These are phyloP conservation scores for Omphalotus olearius DNA, from an alignment of 1,284 basidiomycete genomes.

Conservation along the genomic window DNA sequence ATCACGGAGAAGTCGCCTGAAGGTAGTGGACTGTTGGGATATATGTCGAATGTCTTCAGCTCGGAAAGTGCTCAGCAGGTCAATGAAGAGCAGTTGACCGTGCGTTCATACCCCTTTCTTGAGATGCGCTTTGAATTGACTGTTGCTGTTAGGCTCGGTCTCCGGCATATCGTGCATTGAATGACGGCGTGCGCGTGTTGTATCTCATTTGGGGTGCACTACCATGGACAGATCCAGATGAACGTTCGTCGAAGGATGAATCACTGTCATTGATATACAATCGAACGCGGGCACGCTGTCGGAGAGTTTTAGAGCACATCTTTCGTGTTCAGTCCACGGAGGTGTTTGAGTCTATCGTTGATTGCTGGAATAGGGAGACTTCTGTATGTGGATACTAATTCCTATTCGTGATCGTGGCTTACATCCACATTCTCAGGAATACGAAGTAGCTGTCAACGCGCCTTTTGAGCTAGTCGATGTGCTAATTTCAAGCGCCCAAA, in stretches of 20 bases:
- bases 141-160: conserved; percentile 49
- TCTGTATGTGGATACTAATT: conserved; percentile 31
- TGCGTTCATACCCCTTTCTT: conserved; percentile 26
- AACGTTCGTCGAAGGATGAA: conserved; percentile 57
- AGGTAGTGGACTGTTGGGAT: conserved; percentile 67
- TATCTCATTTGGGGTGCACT: conserved; percentile 69
- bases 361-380: conserved; percentile 71
- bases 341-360: conserved; percentile 78
- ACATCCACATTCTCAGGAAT: conserved; percentile 24
- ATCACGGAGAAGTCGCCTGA: conserved; percentile 52
- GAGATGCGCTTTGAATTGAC: conserved; percentile 7
- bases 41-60: conserved; percentile 77
- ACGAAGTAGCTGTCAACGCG: conserved; percentile 38
- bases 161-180: conserved; percentile 65
- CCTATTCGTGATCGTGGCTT: conserved; percentile 1
- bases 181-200: conserved; percentile 67
- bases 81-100: conserved; percentile 54
- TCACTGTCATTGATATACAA: conserved; percentile 61
- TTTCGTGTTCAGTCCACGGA: conserved; percentile 80
- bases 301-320: conserved; percentile 80
- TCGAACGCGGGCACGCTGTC: conserved; percentile 63
- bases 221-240: conserved; percentile 39
- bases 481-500: conserved; percentile 83
- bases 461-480: conserved; percentile 84
- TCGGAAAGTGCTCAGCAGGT: conserved; percentile 45